Conservation (phyloP, 306 rosid genomes). For the Geum urbanum region DNA sequence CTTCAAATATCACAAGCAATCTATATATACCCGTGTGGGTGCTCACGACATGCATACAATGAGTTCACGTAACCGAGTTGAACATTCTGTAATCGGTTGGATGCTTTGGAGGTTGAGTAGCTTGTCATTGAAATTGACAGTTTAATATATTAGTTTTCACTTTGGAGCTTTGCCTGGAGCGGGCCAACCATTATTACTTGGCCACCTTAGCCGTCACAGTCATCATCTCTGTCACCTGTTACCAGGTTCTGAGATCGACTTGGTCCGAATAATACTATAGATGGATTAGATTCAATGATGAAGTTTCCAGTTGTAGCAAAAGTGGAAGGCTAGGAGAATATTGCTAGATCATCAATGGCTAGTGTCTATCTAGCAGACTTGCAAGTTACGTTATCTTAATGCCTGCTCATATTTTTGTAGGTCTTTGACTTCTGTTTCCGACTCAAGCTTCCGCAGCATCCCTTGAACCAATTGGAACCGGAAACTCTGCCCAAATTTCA, state of each 20-base stretch:
- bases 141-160: too few relatives aligned
- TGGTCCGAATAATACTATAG: neutral
- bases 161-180: neutral
- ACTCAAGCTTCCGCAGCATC: neutral
- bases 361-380: neutral
- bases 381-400: neutral
- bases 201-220: neutral
- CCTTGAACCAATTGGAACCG: neutral
- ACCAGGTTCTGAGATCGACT: neutral
- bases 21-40: too few relatives aligned
- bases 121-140: neutral
- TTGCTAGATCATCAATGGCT: slow-evolving; percentile 1
- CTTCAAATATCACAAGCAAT: too few relatives aligned
- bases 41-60: too few relatives aligned
- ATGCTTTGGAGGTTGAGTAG: neutral
- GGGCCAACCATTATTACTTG: neutral
- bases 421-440: neutral
- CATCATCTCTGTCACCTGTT: neutral
- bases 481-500: neutral
- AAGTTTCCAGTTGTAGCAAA: neutral
- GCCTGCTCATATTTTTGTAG: neutral
- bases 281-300: too few relatives aligned
- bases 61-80: neutral
- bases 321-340: neutral
- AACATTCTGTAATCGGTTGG: neutral